Evolutionary conservation across 2,329 filamentous ascomycete species (phyloP), one percentile per base, ranked within the genome.

Genomic region (Hansfordia pulvinata): DNA sequence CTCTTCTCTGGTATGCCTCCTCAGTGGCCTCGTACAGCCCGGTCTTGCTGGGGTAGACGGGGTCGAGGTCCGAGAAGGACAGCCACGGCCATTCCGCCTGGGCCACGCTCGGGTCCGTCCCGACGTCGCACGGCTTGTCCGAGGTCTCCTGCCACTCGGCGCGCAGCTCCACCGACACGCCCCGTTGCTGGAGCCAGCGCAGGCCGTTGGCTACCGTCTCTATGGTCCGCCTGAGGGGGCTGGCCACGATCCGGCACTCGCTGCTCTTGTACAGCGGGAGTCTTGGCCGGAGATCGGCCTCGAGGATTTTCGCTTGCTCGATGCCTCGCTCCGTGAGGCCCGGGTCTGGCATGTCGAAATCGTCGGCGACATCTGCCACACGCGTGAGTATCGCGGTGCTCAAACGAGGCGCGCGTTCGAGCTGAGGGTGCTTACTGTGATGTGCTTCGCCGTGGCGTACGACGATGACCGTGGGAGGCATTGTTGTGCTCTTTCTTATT

Each of bases 401-500:
- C 12, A 28, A 6, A 23, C 14, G 10, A 20, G 7, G 8, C 20
- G 10, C 16, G 16, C 17, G 25, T 14, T 16, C 10, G 20, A 45
- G n/a, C n/a, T n/a, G n/a, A n/a, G n/a, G n/a, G n/a, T n/a, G n/a
- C 46, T 41, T 36, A 55, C 54, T 58, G 26, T 58, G 54, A 25
- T 44, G 20, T 19, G 54, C 54, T 43, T 58, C 42, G 14, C 49
- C 54, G 30, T 58, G 54, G 25, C 54, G 43, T 31, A 58, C 53
- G 5, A 58, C 33, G 32, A 58, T 49, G n/a, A 58, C 37, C 5
- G 45, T 43, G 5, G 53, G 53, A 10, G 53, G 35, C 54, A 58
- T 58, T 23, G 3, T 33, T 12, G 3, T 10, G 13, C 18, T 14
- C 13, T 20, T 30, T 22, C 8, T 10, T 19, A 15, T 16, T 5